A percentile compares a stretch with the other conserved stretches of the same genome.
Evolutionary conservation across 1,284 basidiomycete species (phyloP).

Genomic region (Apiotrichum brassicae): DNA sequence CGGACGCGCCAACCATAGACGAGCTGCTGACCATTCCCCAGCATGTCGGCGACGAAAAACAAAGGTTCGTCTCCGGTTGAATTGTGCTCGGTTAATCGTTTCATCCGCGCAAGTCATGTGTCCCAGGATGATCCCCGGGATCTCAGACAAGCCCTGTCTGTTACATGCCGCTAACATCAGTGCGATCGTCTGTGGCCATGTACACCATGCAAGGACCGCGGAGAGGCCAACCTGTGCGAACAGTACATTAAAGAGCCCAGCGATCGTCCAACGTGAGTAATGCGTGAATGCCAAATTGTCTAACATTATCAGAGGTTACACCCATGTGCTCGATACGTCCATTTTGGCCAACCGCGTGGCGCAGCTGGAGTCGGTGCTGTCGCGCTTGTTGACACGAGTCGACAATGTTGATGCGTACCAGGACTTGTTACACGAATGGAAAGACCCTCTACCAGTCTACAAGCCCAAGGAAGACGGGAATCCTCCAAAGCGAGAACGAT

Average conservation of each 20-base stretch:
- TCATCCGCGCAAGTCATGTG: no score
- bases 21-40: background rate
- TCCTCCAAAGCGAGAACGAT: conserved; percentile 1
- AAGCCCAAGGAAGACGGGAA: conserved; percentile 9
- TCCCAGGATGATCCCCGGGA: no score
- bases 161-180: background rate
- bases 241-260: conserved; percentile 18
- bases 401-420: conserved; percentile 13
- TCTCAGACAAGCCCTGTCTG: no score
- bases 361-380: conserved; percentile 20
- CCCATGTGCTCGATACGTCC: conserved; percentile 21
- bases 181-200: conserved; percentile 19
- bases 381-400: conserved; percentile 11
- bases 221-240: conserved; percentile 19
- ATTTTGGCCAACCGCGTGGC: conserved; percentile 20
- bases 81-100: no score
- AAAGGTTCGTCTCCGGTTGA: conserved; percentile 6
- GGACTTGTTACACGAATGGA: conserved; percentile 15
- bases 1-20: no score
- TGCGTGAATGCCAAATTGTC: no score
- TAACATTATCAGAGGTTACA: conserved; percentile 23
- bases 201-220: conserved; percentile 19
- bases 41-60: conserved; percentile 19
- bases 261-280: conserved; percentile 17
- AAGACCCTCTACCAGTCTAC: conserved; percentile 12